Percentiles rank a stretch among this genome's conserved stretches.
Conservation (phyloP, 345 rosid genomes). For the Dimocarpus longan region DNA sequence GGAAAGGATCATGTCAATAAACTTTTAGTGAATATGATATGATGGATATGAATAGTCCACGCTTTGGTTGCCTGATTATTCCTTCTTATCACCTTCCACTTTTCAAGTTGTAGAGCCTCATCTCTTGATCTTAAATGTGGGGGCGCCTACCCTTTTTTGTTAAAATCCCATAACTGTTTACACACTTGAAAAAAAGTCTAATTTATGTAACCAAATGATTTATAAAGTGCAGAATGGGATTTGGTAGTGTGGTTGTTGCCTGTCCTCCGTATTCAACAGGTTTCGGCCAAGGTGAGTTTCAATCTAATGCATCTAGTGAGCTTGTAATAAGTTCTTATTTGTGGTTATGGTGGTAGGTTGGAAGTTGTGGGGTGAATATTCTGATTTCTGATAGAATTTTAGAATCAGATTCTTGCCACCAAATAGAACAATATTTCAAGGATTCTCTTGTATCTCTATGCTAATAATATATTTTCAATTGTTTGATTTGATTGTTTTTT, state of each 20-base stretch:
- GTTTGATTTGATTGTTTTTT: too few species aligned
- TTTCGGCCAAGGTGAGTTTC: too few species aligned
- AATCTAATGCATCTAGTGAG: too few species aligned
- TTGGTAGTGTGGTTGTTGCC: neutral
- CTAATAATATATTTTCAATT: neutral
- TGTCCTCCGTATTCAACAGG: too few species aligned
- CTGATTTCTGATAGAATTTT: neutral
- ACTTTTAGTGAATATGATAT: too few species aligned
- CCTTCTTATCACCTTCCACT: slow-evolving; percentile 11
- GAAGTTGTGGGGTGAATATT: neutral
- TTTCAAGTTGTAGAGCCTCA: neutral
- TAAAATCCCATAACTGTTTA: too few species aligned
- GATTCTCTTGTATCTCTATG: neutral
- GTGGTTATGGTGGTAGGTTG: neutral
- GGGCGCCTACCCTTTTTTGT: too few species aligned
- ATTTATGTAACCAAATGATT: too few species aligned
- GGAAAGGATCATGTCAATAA: too few species aligned
- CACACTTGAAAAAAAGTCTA: too few species aligned
- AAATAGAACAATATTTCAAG: neutral
- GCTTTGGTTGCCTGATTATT: neutral
- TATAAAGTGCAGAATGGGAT: too few species aligned
- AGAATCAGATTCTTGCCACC: slow-evolving; percentile 8
- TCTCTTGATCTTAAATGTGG: neutral
- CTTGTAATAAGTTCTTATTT: too few species aligned
- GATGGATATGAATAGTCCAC: neutral